Evolutionary conservation across 1,284 basidiomycete genomes (phyloP).

Genomic region (Porodaedalea pini): DNA sequence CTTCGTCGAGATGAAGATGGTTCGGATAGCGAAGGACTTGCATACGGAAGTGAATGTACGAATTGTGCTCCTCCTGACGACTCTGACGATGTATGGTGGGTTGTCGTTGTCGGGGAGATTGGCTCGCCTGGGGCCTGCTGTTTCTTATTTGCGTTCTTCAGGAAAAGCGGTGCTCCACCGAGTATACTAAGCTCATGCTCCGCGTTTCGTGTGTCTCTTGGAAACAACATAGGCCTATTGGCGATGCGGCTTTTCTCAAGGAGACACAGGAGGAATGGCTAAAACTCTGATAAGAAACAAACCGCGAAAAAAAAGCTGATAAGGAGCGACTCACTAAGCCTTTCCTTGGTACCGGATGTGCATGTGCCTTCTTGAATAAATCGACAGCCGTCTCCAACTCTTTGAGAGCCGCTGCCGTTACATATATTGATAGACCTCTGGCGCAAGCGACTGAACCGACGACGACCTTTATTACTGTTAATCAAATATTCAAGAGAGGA

Average conservation of each 20-base stretch:
- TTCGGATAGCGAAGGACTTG: too few relatives aligned
- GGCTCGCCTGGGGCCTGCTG: too few relatives aligned
- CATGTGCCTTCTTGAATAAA: constrained; percentile 16
- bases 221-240: not conserved
- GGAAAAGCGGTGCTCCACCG: not conserved
- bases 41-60: too few relatives aligned
- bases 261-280: constrained; percentile 9
- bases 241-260: not conserved
- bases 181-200: constrained; percentile 1
- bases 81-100: too few relatives aligned
- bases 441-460: constrained; percentile 22
- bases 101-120: too few relatives aligned
- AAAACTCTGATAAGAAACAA: too few relatives aligned
- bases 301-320: too few relatives aligned
- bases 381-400: constrained; percentile 9
- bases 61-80: too few relatives aligned
- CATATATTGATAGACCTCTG: constrained; percentile 13
- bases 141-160: not conserved
- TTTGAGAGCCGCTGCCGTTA: constrained; percentile 16
- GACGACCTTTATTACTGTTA: constrained; percentile 14
- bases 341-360: constrained; percentile 6
- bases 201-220: not conserved
- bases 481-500: not conserved
- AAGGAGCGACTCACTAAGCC: constrained; percentile 7
- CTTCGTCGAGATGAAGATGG: too few relatives aligned